Evolutionary conservation across 2,329 filamentous ascomycete genomes (phyloP), one percentile per base, ranked within the genome.

Genomic region (Aspergillus cejpii): DNA sequence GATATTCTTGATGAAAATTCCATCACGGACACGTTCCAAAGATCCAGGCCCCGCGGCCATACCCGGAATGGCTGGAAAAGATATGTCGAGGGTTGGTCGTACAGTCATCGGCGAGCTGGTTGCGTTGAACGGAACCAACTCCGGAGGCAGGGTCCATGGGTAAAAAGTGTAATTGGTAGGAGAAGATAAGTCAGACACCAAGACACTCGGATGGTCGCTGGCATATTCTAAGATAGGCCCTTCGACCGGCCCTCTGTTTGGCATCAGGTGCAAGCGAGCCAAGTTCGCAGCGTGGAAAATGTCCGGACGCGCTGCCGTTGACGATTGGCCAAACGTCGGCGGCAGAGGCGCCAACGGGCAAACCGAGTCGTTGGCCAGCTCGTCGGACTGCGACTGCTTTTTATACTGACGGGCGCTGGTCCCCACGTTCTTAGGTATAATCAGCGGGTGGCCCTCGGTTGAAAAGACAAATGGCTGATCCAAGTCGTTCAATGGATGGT

Each of bases 391-490:
- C 27, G 44, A 17, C 15, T 40, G 38, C 12, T 47, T 44, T 17
- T 47, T 55, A 17, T 39, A 43, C 34, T 49, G 53, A 34, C 34
- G 50, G 47, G 37, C 17, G 28, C 14, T 37, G 37, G 2, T 36
- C 29, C 20, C 52, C 17, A 62, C 54, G 48, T 66, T 70, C 45
- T 72, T 74, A 10, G 90, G 90, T 41, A 98, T 84, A 33, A 97
- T 76, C 36, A 98, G 74, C 2, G 92, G 92, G 65, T 98, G 92
- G 0, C 91, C 92, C 68, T 98, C 92, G 0, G 92, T 98, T 0
- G 87, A 92, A 64, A 98, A 97, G 11, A 98, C 91, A 64, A 85
- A 94, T 0, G 90, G 81, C 0, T 83, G 82, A 65, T 97, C 92
- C 29, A 94, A 71, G 15, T 80, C 83, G 66, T 97, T 97, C 33